Conservation (phyloP, 805 yeast genomes). For the Blastobotrys robertii region DNA sequence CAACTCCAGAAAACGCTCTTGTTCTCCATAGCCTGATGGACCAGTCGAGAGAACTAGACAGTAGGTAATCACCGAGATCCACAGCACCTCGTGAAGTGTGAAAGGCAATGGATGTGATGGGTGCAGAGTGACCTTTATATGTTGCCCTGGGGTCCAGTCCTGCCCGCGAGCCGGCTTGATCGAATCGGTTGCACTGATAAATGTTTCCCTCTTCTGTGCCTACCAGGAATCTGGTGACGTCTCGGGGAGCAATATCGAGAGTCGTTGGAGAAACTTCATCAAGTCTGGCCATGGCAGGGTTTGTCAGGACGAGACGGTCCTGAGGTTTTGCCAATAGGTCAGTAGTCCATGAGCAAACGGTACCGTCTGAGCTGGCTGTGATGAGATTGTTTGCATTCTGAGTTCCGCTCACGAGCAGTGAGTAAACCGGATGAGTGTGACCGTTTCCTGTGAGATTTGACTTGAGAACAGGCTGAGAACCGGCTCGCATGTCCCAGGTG, state of each 20-base stretch:
- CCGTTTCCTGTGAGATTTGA: constrained; percentile 26
- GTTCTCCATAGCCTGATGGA: constrained; percentile 28
- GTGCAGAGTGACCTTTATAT: constrained; percentile 27
- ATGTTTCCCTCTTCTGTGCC: constrained; percentile 32
- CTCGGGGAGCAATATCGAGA: constrained; percentile 20
- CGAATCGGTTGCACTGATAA: constrained; percentile 26
- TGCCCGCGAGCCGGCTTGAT: constrained; percentile 23
- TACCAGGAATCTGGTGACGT: constrained; percentile 24
- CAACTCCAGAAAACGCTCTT: constrained; percentile 5
- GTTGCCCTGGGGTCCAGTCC: constrained; percentile 22
- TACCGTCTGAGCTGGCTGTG: constrained; percentile 31
- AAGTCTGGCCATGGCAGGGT: constrained; percentile 16
- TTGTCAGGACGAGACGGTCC: constrained; percentile 21
- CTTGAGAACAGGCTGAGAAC: constrained; percentile 24
- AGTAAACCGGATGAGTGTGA: constrained; percentile 27
- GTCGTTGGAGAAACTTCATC: constrained; percentile 26
- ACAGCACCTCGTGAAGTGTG: constrained; percentile 20
- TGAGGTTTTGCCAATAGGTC: constrained; percentile 30
- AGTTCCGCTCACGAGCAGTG: constrained; percentile 23
- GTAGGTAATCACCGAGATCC: constrained; percentile 21
- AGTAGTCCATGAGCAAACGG: constrained; percentile 29
- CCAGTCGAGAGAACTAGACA: constrained; percentile 31
- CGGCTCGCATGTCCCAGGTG: constrained; percentile 39
- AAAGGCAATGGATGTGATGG: constrained; percentile 24
- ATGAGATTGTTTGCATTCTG: constrained; percentile 23